A percentile compares a stretch with the other conserved stretches of the same genome.
Conservation (phyloP, 2,329 filamentous ascomycete genomes). For the Ilyonectria destructans region DNA sequence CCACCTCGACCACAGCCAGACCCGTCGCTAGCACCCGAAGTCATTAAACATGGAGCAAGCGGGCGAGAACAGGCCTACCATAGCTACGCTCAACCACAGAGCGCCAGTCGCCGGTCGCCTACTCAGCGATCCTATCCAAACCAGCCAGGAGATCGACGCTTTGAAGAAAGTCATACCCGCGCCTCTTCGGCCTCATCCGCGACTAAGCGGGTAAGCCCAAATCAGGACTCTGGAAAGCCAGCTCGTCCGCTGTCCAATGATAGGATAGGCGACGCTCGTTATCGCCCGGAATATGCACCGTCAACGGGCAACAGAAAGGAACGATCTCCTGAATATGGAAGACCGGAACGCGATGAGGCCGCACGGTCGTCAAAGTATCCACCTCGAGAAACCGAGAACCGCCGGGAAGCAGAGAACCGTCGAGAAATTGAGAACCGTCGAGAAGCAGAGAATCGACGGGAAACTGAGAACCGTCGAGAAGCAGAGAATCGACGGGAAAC, state of each 20-base stretch:
- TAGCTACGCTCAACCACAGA: constrained; percentile 43
- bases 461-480: background rate
- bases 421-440: background rate
- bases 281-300: constrained; percentile 47
- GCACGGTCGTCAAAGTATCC: constrained; percentile 37
- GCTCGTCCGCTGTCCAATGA: constrained; percentile 55
- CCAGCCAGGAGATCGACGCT: constrained; percentile 48
- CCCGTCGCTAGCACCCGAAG: constrained; percentile 59
- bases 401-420: constrained; percentile 23
- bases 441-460: background rate
- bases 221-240: constrained; percentile 47
- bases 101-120: constrained; percentile 44
- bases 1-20: constrained; percentile 52
- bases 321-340: constrained; percentile 49
- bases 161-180: constrained; percentile 45
- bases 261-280: constrained; percentile 47
- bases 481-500: background rate
- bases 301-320: constrained; percentile 52
- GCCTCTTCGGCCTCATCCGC: constrained; percentile 49
- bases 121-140: constrained; percentile 52
- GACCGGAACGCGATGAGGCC: constrained; percentile 43
- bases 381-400: constrained; percentile 51
- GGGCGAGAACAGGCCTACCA: constrained; percentile 63
- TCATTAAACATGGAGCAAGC: constrained; percentile 59
- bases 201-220: constrained; percentile 49